phyloP scores from a whole-genome alignment of 495 filamentous ascomycete species.

The Penicillium daleae region DNA sequence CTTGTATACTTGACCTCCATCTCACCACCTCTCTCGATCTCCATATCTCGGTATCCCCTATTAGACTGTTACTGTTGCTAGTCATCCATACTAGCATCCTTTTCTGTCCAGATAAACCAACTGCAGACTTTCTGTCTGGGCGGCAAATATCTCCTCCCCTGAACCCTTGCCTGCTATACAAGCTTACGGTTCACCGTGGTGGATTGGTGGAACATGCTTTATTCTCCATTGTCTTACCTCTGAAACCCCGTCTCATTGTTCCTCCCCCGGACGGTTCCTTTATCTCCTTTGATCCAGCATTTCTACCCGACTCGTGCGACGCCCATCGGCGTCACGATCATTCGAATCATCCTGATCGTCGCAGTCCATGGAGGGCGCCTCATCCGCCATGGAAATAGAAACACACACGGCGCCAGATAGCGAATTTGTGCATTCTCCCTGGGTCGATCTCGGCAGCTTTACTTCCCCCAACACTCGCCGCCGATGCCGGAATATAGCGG shows the following conservation, averaged over 20 bases:
- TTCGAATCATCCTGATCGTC: neutral
- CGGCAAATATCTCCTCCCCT: neutral
- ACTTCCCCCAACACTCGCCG: slow-evolving; percentile 50
- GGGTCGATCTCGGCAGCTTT: slow-evolving; percentile 54
- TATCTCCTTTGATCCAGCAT: slow-evolving; percentile 17
- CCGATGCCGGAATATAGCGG: slow-evolving; percentile 49
- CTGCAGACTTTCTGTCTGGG: neutral
- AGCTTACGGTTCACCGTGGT: slow-evolving; percentile 18
- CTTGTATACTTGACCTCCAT: slow-evolving; percentile 5
- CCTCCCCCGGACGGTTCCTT: slow-evolving; percentile 8
- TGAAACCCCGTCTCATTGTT: slow-evolving; percentile 34
- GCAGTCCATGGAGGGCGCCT: slow-evolving; percentile 27
- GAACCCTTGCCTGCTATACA: slow-evolving; percentile 17
- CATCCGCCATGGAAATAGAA: slow-evolving; percentile 49
- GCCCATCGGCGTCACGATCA: slow-evolving; percentile 12
- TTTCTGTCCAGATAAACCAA: neutral
- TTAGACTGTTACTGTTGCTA: neutral
- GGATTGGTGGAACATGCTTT: slow-evolving; percentile 42
- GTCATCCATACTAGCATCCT: slow-evolving; percentile 8
- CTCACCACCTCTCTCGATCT: neutral
- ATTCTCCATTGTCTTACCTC: slow-evolving; percentile 36
- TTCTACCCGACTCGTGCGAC: slow-evolving; percentile 15
- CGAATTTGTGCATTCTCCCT: slow-evolving; percentile 56
- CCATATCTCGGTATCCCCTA: slow-evolving; percentile 4
- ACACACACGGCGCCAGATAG: slow-evolving; percentile 45